Base-by-base conservation (phyloP, 345 rosid species). In the Citrus hindsii region DNA sequence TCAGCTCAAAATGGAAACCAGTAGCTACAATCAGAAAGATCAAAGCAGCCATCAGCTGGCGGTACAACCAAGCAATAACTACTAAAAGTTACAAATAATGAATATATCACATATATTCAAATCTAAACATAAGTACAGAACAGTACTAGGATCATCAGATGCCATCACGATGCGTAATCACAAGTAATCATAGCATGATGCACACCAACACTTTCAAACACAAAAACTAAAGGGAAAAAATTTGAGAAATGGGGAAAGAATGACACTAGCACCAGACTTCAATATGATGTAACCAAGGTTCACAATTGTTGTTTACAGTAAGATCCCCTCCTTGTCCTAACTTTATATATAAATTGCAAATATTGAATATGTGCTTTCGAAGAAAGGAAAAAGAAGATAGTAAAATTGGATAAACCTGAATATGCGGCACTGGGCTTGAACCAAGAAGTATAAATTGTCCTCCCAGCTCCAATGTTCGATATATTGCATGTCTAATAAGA, bases 361-460 rank as follows among this genome's bases (percentile, higher is more conserved):
- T n/a, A 40, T 6, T n/a, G 48, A 38, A n/a, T 13, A 24, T 14
- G 5, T 7, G 55, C 24, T 68, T 68, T 7, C 2, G 9, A 10
- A 71, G 9, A 71, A 56, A 7, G 2, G 13, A 21, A n/a, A 19
- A 70, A 58, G 27, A 64, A 60, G 14, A 33, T 10, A 24, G 9
- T 6, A 37, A 19, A 19, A 25, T 40, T 13, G 5, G 35, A 6
- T n/a, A 61, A 74, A 90, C 99, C 97, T 93, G 99, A 79, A 96
- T 96, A 80, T 92, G 97, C 16, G 92, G 83, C 72, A 96, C 92
- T 24, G 99, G 99, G 77, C 98, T 96, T 77, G 99, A 93, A 82
- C 99, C 99, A 62, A 96, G 98, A 78, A 96, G 97, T 42, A 93
- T 83, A 84, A 93, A 96, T 71, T 96, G 98, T 81, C 99, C 97